Conservation (phyloP, 768 basidiomycete genomes). For the Lactarius evosmus region DNA sequence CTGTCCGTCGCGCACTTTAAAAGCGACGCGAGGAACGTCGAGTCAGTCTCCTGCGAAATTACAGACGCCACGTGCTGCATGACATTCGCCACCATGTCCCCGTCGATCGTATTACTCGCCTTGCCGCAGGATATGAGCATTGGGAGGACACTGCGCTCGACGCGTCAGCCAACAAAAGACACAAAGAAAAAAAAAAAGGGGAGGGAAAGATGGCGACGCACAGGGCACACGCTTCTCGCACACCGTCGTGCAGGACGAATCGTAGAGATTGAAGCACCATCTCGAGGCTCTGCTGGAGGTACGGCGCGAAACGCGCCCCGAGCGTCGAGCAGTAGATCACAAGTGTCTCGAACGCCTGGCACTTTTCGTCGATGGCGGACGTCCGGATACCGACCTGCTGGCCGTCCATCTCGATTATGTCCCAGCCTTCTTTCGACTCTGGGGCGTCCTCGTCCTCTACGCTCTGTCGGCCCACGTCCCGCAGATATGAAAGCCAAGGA, state of each 20-base stretch:
- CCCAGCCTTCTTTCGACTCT: constrained; percentile 72
- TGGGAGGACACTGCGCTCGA: constrained; percentile 56
- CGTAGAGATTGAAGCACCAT: constrained; percentile 65
- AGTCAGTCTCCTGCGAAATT: constrained; percentile 67
- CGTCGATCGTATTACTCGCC: constrained; percentile 39
- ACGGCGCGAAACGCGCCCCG: constrained; percentile 64
- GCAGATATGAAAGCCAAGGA: constrained; percentile 1
- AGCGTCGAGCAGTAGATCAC: constrained; percentile 76
- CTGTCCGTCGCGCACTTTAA: constrained; percentile 68
- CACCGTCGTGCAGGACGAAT: constrained; percentile 85
- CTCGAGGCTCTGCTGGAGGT: constrained; percentile 66
- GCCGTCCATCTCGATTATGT: constrained; percentile 74
- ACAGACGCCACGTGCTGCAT: constrained; percentile 59
- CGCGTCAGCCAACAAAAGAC: background rate
- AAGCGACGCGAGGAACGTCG: constrained; percentile 73
- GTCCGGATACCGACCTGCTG: constrained; percentile 75
- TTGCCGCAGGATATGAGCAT: constrained; percentile 69
- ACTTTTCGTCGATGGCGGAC: constrained; percentile 80
- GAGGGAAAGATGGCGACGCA: constrained; percentile 41
- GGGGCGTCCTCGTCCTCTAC: constrained; percentile 53
- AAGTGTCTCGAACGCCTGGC: constrained; percentile 84
- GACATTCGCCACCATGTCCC: constrained; percentile 54
- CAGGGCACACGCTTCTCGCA: constrained; percentile 75
- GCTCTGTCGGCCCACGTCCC: constrained; percentile 4
- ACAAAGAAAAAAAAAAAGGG: background rate